Percentiles rank a stretch among this genome's conserved stretches.
Conservation (phyloP, 2,329 filamentous ascomycete genomes). For the Ophiostoma pallidulum region DNA sequence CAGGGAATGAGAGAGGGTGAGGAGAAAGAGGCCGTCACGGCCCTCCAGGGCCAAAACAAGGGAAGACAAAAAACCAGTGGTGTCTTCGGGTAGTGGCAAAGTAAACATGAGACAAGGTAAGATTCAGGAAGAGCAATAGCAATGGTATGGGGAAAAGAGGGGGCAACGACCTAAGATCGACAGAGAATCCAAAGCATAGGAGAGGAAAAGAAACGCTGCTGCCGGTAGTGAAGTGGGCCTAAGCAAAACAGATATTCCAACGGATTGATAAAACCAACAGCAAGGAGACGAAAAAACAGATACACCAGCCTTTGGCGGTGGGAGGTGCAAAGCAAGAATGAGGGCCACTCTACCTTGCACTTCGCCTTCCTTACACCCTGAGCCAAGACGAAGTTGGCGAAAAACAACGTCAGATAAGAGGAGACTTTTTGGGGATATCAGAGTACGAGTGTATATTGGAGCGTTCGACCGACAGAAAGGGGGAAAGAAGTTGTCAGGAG, state of each 20-base stretch:
- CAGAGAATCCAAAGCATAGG: neutral
- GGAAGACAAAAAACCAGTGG: neutral
- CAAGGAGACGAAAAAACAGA: no score
- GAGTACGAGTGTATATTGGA: constrained; percentile 9
- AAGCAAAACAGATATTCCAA: no score
- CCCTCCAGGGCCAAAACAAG: neutral
- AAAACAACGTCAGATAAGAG: neutral
- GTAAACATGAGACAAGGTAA: neutral
- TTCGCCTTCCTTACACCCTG: no score
- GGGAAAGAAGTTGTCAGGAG: neutral
- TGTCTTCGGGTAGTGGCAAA: no score
- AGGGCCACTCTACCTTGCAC: no score
- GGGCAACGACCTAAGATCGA: constrained; percentile 1
- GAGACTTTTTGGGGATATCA: neutral
- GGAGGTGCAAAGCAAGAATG: neutral
- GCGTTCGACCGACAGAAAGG: neutral
- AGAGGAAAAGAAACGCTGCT: neutral
- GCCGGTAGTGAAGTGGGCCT: no score
- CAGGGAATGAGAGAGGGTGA: neutral
- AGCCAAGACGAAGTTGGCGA: no score
- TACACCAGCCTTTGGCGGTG: no score
- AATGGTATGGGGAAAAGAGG: neutral
- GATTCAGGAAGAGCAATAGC: neutral
- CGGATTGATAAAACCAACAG: no score
- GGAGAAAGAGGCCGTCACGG: neutral